These are phyloP conservation scores for Parmelia sp. DNA, from an alignment of 495 filamentous ascomycete genomes.

Conservation along the genomic window DNA sequence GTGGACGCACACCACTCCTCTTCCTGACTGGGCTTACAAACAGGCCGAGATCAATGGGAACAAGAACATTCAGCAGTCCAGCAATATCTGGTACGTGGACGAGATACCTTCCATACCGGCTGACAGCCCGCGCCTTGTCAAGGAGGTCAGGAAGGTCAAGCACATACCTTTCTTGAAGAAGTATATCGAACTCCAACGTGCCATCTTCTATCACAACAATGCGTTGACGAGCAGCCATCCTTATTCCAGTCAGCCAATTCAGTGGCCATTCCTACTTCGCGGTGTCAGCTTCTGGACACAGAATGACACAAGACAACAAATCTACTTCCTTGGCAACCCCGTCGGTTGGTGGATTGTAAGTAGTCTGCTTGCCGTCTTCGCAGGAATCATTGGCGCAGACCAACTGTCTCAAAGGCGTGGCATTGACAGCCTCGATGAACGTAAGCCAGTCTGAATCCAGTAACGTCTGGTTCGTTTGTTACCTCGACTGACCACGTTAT, in stretches of 20 bases:
- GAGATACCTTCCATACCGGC: conserved; percentile 72
- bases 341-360: conserved; percentile 96
- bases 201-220: conserved; percentile 99
- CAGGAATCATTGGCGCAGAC: conserved; percentile 84
- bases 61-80: conserved; percentile 85
- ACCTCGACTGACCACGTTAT: background rate
- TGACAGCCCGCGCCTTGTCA: conserved; percentile 61
- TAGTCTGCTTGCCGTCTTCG: conserved; percentile 86
- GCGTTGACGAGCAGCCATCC: conserved; percentile 94
- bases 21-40: conserved; percentile 94
- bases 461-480: background rate
- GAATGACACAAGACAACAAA: conserved; percentile 91
- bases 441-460: conserved; percentile 51
- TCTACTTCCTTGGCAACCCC: conserved; percentile 97
- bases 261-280: conserved; percentile 94
- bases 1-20: conserved; percentile 93
- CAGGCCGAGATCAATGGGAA: conserved; percentile 99
- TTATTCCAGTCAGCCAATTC: conserved; percentile 88
- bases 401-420: conserved; percentile 88
- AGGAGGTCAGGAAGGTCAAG: conserved; percentile 70
- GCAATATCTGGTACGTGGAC: conserved; percentile 92
- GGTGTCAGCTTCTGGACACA: conserved; percentile 99
- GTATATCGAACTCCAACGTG: conserved; percentile 92
- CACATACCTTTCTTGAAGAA: conserved; percentile 82
- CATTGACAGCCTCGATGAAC: conserved; percentile 85